Evolutionary conservation across 2,329 filamentous ascomycete genomes (phyloP).

Genomic region (Cladosporium oxysporum): DNA sequence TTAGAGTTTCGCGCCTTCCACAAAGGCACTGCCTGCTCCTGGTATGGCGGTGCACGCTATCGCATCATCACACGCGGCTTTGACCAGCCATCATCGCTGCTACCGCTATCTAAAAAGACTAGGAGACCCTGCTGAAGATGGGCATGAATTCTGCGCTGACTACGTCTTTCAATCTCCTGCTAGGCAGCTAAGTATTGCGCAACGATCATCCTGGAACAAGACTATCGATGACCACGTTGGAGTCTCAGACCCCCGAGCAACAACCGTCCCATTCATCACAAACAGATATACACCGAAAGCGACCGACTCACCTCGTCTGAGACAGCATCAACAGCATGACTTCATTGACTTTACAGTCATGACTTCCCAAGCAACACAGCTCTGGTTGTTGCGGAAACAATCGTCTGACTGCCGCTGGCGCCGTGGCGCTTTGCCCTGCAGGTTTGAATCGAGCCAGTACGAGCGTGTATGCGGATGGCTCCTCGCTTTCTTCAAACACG

Average conservation of each 20-base stretch:
- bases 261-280: conserved; percentile 15
- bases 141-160: not conserved
- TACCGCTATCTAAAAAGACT: not conserved
- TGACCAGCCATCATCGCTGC: conserved; percentile 12
- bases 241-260: conserved; percentile 8
- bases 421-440: conserved; percentile 2
- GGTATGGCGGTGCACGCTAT: conserved; percentile 7
- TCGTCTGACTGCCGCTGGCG: not conserved
- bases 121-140: not conserved
- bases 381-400: conserved; percentile 16
- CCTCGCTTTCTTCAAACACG: not conserved
- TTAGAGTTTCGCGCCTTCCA: conserved; percentile 7
- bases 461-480: not conserved
- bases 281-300: not conserved
- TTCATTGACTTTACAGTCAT: not conserved
- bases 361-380: not conserved
- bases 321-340: not conserved
- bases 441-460: conserved; percentile 5
- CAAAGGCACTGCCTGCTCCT: not conserved
- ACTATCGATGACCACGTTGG: not conserved
- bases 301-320: not conserved
- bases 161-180: not conserved
- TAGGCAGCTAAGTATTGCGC: not conserved
- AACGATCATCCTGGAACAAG: conserved; percentile 1
- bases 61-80: not conserved